These are phyloP conservation scores for Scheffersomyces illinoinensis DNA, from an alignment of 1,139 yeast species.

Conservation along the genomic window DNA sequence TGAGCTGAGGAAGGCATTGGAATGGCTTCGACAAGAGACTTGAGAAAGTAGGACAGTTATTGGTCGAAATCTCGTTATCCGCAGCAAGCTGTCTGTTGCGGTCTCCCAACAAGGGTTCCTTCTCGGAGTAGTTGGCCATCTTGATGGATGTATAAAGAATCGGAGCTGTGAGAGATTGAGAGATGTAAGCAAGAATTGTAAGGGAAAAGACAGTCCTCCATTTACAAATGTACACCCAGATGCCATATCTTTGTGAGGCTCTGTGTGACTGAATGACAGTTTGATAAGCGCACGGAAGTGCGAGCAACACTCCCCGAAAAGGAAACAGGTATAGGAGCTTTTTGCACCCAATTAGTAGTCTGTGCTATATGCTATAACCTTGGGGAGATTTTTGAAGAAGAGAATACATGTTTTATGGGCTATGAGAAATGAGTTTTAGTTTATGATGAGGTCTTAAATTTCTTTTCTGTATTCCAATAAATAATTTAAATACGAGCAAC, in stretches of 20 bases:
- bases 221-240: background rate
- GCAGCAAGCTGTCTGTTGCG: slow-evolving; percentile 6
- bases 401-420: background rate
- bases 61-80: slow-evolving; percentile 15
- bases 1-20: slow-evolving; percentile 24
- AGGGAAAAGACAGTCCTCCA: background rate
- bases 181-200: background rate
- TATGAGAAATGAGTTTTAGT: no score
- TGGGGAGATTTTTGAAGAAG: background rate
- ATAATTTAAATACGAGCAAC: no score
- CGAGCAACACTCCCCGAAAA: background rate
- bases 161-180: no score
- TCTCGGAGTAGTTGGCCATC: slow-evolving; percentile 11
- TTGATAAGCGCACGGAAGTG: background rate
- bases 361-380: no score
- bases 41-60: slow-evolving; percentile 22
- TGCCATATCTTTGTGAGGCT: background rate
- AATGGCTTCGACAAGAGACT: slow-evolving; percentile 24
- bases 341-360: background rate
- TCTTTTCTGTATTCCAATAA: no score
- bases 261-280: background rate
- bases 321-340: background rate
- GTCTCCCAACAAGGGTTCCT: slow-evolving; percentile 22
- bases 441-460: no score
- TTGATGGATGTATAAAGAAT: background rate